Evolutionary conservation across 1,139 yeast species (phyloP).

Genomic region (Candida gigantensis): DNA sequence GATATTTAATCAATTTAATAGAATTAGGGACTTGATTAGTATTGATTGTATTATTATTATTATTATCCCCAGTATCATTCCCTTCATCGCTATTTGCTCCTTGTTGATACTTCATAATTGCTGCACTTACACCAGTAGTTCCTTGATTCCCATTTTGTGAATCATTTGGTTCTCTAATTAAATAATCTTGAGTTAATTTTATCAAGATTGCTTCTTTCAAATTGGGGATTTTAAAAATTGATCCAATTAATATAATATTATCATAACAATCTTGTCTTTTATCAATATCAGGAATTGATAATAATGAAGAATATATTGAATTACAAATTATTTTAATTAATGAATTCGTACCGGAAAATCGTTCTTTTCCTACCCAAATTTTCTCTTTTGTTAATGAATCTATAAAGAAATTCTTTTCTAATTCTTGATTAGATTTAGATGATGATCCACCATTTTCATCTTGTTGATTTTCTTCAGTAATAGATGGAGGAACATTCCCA

Average conservation of each 20-base stretch:
- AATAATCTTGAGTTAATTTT: slow-evolving; percentile 58
- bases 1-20: slow-evolving; percentile 67
- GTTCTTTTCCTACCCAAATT: slow-evolving; percentile 74
- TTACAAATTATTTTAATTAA: slow-evolving; percentile 57
- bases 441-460: slow-evolving; percentile 22
- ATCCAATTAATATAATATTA: slow-evolving; percentile 76
- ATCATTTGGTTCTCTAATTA: slow-evolving; percentile 37
- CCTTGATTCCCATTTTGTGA: slow-evolving; percentile 16
- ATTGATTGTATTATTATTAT: slow-evolving; percentile 16
- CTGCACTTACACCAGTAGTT: slow-evolving; percentile 35
- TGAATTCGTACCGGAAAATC: slow-evolving; percentile 75
- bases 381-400: slow-evolving; percentile 56
- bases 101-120: slow-evolving; percentile 48
- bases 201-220: slow-evolving; percentile 69
- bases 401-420: slow-evolving; percentile 65
- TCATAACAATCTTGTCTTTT: slow-evolving; percentile 88
- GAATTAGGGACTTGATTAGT: slow-evolving; percentile 73
- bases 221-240: slow-evolving; percentile 73
- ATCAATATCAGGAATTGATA: slow-evolving; percentile 61
- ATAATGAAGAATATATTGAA: slow-evolving; percentile 55
- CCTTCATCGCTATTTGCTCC: slow-evolving; percentile 30
- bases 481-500: slow-evolving; percentile 1
- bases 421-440: slow-evolving; percentile 54
- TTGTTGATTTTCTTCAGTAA: slow-evolving; percentile 12
- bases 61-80: slow-evolving; percentile 27